Conservation (phyloP, 2,329 filamentous ascomycete species). For the Colletotrichum musae region DNA sequence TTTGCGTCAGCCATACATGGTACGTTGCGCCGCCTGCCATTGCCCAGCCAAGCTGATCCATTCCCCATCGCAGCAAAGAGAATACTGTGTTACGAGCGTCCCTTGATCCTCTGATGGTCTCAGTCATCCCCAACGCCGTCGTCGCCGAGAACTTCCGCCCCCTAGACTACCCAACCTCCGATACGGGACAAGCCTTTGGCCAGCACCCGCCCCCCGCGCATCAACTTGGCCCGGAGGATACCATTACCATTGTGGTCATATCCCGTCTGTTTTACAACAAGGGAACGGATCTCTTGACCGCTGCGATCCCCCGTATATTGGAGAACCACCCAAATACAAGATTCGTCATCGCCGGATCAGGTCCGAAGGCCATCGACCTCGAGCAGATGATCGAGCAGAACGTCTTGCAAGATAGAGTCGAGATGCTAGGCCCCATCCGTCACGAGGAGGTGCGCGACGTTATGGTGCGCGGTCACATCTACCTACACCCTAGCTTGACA, state of each 20-base stretch:
- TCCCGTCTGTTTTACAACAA: slow-evolving; percentile 99
- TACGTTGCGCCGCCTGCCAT: slow-evolving; percentile 52
- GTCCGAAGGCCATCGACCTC: slow-evolving; percentile 96
- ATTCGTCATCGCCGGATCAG: slow-evolving; percentile 96
- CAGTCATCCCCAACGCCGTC: slow-evolving; percentile 96
- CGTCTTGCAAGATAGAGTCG: slow-evolving; percentile 92
- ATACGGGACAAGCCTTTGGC: slow-evolving; percentile 51
- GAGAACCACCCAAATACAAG: slow-evolving; percentile 92
- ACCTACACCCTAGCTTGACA: slow-evolving; percentile 93
- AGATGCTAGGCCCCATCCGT: slow-evolving; percentile 90
- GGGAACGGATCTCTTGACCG: slow-evolving; percentile 96
- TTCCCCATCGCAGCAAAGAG: slow-evolving; percentile 78
- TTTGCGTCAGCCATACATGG: slow-evolving; percentile 99
- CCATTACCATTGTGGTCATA: slow-evolving; percentile 96
- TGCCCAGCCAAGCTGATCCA: slow-evolving; percentile 39
- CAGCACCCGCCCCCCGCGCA: slow-evolving; percentile 70
- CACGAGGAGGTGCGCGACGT: slow-evolving; percentile 98
- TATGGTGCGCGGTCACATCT: slow-evolving; percentile 97
- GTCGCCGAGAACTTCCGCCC: slow-evolving; percentile 97
- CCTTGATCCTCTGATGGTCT: slow-evolving; percentile 96
- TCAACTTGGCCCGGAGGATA: slow-evolving; percentile 84
- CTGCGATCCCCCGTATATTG: slow-evolving; percentile 92
- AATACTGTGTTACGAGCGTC: slow-evolving; percentile 96
- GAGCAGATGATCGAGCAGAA: slow-evolving; percentile 99
- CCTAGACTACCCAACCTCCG: slow-evolving; percentile 55